A percentile compares a stretch with the other conserved stretches of the same genome.
Evolutionary conservation across 2,329 filamentous ascomycete genomes (phyloP).

Genomic region (Diaporthe vexans): DNA sequence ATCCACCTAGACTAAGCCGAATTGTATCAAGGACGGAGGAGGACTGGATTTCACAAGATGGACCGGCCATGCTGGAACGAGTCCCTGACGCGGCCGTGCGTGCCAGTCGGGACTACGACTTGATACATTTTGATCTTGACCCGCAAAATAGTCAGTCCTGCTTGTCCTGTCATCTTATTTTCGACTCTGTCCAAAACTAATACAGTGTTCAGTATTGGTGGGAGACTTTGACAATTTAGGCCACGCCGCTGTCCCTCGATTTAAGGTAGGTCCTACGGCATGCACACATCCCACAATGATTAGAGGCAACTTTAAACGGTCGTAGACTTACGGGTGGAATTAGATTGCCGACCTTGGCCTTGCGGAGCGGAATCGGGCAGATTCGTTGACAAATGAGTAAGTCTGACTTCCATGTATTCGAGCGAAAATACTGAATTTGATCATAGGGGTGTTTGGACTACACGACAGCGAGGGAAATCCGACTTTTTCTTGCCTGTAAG

Average conservation of each 20-base stretch:
- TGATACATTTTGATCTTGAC: slow-evolving; percentile 29
- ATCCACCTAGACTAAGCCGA: not conserved
- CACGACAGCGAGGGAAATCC: slow-evolving; percentile 9
- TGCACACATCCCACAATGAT: not conserved
- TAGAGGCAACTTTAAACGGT: not conserved
- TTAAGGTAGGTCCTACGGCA: not conserved
- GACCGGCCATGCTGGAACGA: not conserved
- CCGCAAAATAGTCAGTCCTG: not conserved
- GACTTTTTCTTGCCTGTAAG: not conserved
- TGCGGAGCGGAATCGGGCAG: not conserved
- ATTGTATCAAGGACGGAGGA: not conserved
- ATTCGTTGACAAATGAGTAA: not conserved
- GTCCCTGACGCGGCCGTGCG: not conserved
- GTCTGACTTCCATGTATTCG: not conserved
- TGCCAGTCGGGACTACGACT: not conserved
- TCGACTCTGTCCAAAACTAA: not conserved
- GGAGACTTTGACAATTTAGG: not conserved
- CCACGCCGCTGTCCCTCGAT: not conserved
- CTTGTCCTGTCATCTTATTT: too few relatives aligned
- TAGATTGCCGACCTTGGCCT: slow-evolving; percentile 21
- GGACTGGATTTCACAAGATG: not conserved
- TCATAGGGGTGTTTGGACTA: not conserved
- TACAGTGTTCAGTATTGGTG: not conserved
- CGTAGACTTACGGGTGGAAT: not conserved
- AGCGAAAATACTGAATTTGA: not conserved